Evolutionary conservation across 2,329 filamentous ascomycete genomes (phyloP), one percentile per base, ranked within the genome.

Genomic region (Diaporthe sp.): DNA sequence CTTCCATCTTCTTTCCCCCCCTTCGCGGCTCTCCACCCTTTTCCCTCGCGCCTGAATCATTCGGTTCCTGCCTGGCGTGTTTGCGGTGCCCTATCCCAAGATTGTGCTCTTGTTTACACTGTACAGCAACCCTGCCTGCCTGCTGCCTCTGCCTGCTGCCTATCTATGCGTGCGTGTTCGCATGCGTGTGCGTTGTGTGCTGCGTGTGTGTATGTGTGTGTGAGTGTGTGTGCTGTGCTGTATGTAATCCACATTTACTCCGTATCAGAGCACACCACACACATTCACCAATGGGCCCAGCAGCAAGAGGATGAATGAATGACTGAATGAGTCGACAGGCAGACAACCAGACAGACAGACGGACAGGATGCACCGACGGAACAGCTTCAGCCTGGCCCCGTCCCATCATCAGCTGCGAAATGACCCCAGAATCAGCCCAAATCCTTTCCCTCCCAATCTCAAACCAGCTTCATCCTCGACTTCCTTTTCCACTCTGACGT

Each of bases 381-480:
- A 54, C 64, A 52, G 64, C 64, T 25, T 52, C 64, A 67, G 64
- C 64, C 64, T 67, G 64, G 45, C 45, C 64, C 64, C 64, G 47
- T 68, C 47, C 64, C 64, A 68, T 68, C 47, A 68, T 54, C 64
- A 54, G 47, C 64, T 68, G 64, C 64, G 64, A 47, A 54, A 68
- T 68, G 64, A 68, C 47, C 33, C 45, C 33, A 68, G 64, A 40
- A 54, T 54, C 64, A 68, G 64, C 64, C 45, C 45, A 40, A 68
- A 35, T 47, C 47, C 64, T 40, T n/a, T 52, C 64, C 64, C 64
- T 68, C 22, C 33, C 47, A 54, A 40, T 68, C 64, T 68, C 47
- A 50, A 50, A 38, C 61, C 61, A 38, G 42, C 61, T 38, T 66
- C 60, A n/a, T 35, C 60, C 30, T 22, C 40, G 19, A 22, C 40